Conservation (phyloP, 1,284 basidiomycete genomes). For the Caloboletus inedulis region DNA sequence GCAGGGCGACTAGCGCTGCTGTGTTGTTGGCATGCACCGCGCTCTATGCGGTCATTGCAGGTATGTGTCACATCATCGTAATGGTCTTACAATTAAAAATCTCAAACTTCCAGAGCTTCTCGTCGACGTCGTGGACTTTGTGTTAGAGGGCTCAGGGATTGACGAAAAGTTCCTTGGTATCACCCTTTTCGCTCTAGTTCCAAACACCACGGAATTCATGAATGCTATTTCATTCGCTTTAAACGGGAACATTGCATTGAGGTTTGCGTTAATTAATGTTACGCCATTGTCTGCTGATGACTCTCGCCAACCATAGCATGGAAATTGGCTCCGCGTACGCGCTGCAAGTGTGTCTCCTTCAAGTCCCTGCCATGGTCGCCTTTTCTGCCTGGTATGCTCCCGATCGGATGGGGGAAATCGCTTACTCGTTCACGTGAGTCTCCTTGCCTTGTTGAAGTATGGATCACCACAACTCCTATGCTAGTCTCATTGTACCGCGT, state of each 20-base stretch:
- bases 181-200: conserved; percentile 95
- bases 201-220: conserved; percentile 99
- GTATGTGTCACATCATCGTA: conserved; percentile 45
- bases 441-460: conserved; percentile 2
- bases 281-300: background rate
- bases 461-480: background rate
- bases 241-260: conserved; percentile 95
- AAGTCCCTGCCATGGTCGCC: conserved; percentile 98
- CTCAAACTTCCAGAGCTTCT: conserved; percentile 66
- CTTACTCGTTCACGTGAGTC: conserved; percentile 85
- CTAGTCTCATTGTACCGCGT: conserved; percentile 93
- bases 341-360: conserved; percentile 94
- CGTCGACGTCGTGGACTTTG: conserved; percentile 94
- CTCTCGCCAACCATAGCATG: conserved; percentile 64
- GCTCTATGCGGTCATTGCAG: conserved; percentile 94
- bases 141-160: conserved; percentile 89
- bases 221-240: conserved; percentile 99
- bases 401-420: conserved; percentile 74
- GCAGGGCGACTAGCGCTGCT: conserved; percentile 78
- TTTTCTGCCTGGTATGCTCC: conserved; percentile 95
- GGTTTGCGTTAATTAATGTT: conserved; percentile 47
- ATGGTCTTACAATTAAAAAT: background rate
- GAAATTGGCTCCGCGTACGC: conserved; percentile 99
- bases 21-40: conserved; percentile 88
- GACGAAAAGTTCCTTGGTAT: conserved; percentile 98